Conservation (phyloP, 2,329 filamentous ascomycete genomes). For the Botrytis galanthina region DNA sequence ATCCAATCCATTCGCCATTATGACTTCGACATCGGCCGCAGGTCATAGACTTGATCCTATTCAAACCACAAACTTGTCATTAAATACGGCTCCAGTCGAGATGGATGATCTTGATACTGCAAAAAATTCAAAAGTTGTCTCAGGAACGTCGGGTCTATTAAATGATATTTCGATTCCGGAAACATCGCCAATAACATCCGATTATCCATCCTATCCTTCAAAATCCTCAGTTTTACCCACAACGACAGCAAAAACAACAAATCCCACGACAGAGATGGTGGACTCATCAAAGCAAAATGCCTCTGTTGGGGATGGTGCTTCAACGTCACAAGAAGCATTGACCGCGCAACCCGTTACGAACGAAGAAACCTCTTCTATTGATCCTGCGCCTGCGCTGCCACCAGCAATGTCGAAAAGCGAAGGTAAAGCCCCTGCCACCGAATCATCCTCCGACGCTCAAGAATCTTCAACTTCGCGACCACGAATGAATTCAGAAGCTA, state of each 20-base stretch:
- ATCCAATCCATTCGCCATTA: not conserved
- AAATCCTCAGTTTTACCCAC: not conserved
- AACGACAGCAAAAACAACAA: not conserved
- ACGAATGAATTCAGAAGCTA: conserved; percentile 1
- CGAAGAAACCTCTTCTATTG: not conserved
- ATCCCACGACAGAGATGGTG: not conserved
- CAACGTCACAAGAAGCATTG: not conserved
- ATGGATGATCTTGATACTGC: conserved; percentile 3
- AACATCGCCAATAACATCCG: conserved; percentile 7
- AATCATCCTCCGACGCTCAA: not conserved
- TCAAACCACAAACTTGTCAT: not conserved
- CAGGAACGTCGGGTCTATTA: conserved; percentile 16
- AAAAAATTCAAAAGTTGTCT: not conserved
- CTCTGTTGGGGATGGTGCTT: not conserved
- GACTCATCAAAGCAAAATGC: not conserved
- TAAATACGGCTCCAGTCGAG: not conserved
- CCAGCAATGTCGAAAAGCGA: conserved; percentile 3
- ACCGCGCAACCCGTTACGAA: not conserved
- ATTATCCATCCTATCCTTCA: not conserved
- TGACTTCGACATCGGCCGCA: conserved; percentile 1
- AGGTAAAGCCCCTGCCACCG: conserved; percentile 11
- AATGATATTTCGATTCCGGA: conserved; percentile 17
- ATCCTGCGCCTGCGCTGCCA: not conserved
- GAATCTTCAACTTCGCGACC: not conserved
- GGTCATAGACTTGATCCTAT: not conserved